phyloP scores from a whole-genome alignment of 2,329 filamentous ascomycete species.

The Aspergillus brunneoviolaceus region DNA sequence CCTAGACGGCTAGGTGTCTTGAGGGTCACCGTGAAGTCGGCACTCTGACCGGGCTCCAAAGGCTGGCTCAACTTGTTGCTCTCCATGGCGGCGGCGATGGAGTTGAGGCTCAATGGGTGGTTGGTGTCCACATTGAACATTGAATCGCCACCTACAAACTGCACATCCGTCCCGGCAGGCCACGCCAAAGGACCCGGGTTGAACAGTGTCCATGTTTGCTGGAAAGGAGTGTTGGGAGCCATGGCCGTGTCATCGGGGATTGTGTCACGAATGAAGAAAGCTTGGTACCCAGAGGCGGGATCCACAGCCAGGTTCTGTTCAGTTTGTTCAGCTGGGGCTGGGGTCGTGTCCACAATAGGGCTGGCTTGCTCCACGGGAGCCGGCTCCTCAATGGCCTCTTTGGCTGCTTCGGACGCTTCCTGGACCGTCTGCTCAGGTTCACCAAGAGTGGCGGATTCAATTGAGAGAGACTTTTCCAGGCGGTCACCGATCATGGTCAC shows the following conservation, averaged over 20 bases:
- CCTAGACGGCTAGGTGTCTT: slow-evolving; percentile 76
- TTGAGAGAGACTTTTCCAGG: slow-evolving; percentile 36
- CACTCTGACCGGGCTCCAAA: slow-evolving; percentile 71
- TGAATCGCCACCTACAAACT: slow-evolving; percentile 90
- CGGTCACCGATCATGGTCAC: slow-evolving; percentile 72
- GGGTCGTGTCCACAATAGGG: slow-evolving; percentile 33
- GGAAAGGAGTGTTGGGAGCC: slow-evolving; percentile 69
- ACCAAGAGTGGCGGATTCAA: slow-evolving; percentile 54
- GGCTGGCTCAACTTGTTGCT: slow-evolving; percentile 72
- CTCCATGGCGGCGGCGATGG: slow-evolving; percentile 76
- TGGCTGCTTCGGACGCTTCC: slow-evolving; percentile 4
- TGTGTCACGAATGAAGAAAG: slow-evolving; percentile 73
- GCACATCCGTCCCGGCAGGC: slow-evolving; percentile 87
- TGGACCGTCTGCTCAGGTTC: slow-evolving; percentile 9
- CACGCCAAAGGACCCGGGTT: slow-evolving; percentile 78
- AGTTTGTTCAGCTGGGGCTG: slow-evolving; percentile 16
- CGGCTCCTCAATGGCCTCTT: too few species aligned
- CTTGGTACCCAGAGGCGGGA: slow-evolving; percentile 45
- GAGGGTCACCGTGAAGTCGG: slow-evolving; percentile 79
- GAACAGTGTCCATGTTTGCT: slow-evolving; percentile 86
- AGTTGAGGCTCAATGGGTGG: slow-evolving; percentile 73
- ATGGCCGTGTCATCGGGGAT: slow-evolving; percentile 75
- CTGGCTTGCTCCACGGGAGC: slow-evolving; percentile 34
- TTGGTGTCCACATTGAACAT: slow-evolving; percentile 88
- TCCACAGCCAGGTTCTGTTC: slow-evolving; percentile 36